phyloP scores from a whole-genome alignment of 2,329 filamentous ascomycete species.

The Pseudocercospora cruenta region DNA sequence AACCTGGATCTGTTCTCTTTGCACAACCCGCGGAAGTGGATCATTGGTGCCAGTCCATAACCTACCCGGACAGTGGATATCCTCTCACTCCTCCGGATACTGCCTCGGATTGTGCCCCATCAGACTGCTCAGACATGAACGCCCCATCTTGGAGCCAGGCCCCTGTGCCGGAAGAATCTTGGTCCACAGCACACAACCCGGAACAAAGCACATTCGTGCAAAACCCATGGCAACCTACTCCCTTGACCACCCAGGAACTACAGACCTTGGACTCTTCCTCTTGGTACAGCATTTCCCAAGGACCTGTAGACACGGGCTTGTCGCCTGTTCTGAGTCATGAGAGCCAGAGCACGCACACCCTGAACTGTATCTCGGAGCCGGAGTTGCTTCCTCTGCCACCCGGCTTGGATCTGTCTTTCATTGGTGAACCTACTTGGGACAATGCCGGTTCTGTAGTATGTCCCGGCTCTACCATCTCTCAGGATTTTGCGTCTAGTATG shows the following conservation, averaged over 20 bases:
- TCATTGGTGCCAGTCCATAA: conserved; percentile 37
- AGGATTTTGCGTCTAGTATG: conserved; percentile 17
- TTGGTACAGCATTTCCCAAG: conserved; percentile 31
- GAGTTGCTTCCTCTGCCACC: conserved; percentile 33
- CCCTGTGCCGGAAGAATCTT: conserved; percentile 34
- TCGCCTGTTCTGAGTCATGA: conserved; percentile 42
- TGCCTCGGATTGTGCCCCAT: conserved; percentile 35
- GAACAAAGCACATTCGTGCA: conserved; percentile 32
- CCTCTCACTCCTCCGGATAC: conserved; percentile 38
- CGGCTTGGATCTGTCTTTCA: conserved; percentile 36
- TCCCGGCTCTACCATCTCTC: conserved; percentile 11
- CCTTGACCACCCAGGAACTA: conserved; percentile 27
- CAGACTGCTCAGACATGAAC: conserved; percentile 36
- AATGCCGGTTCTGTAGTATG: conserved; percentile 22
- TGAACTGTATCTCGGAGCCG: conserved; percentile 35
- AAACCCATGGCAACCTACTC: conserved; percentile 27
- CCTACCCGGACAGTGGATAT: conserved; percentile 26
- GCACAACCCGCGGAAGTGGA: conserved; percentile 37
- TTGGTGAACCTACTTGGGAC: conserved; percentile 32
- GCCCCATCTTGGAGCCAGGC: conserved; percentile 31
- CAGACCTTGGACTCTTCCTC: conserved; percentile 27
- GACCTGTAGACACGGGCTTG: conserved; percentile 40
- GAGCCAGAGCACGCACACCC: conserved; percentile 40
- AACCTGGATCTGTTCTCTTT: conserved; percentile 36
- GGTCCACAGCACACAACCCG: conserved; percentile 30